phyloP scores from a whole-genome alignment of 768 basidiomycete genomes.

The Termitomyces sp. region DNA sequence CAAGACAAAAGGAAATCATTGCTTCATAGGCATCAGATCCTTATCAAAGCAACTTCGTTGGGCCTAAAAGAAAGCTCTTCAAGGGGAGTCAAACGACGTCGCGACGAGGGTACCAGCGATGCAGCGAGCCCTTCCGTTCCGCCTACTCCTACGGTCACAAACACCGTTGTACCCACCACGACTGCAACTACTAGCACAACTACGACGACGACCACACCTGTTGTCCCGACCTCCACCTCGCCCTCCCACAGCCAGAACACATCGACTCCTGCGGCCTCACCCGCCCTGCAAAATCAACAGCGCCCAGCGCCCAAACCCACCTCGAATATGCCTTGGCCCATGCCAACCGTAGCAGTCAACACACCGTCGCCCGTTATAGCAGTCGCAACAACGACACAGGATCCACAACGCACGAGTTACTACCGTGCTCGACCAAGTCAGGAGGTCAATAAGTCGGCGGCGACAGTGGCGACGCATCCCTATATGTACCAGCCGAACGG shows the following conservation, averaged over 20 bases:
- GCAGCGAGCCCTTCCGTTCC: constrained; percentile 25
- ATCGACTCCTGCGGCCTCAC: constrained; percentile 46
- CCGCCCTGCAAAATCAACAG: constrained; percentile 42
- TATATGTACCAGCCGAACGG: constrained; percentile 45
- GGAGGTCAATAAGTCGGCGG: constrained; percentile 5
- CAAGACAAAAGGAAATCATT: not conserved
- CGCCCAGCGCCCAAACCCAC: constrained; percentile 21
- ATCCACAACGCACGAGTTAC: constrained; percentile 45
- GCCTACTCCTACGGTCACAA: constrained; percentile 22
- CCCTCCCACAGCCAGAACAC: constrained; percentile 33
- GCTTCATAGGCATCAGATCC: constrained; percentile 65
- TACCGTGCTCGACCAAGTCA: constrained; percentile 43
- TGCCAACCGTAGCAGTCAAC: constrained; percentile 64
- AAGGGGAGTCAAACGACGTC: constrained; percentile 39
- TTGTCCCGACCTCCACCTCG: constrained; percentile 26
- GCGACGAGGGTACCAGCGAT: constrained; percentile 34
- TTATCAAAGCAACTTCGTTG: constrained; percentile 75
- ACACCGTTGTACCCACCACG: constrained; percentile 16
- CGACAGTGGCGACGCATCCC: constrained; percentile 23
- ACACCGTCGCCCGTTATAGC: constrained; percentile 52
- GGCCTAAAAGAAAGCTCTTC: constrained; percentile 70
- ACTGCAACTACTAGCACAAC: constrained; percentile 14
- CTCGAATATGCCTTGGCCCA: constrained; percentile 52
- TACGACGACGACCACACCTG: constrained; percentile 12
- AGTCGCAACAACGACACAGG: constrained; percentile 23